Percentiles rank a stretch among this genome's conserved stretches.
Conservation (phyloP, 257 asterid species). For the Rhazya stricta region DNA sequence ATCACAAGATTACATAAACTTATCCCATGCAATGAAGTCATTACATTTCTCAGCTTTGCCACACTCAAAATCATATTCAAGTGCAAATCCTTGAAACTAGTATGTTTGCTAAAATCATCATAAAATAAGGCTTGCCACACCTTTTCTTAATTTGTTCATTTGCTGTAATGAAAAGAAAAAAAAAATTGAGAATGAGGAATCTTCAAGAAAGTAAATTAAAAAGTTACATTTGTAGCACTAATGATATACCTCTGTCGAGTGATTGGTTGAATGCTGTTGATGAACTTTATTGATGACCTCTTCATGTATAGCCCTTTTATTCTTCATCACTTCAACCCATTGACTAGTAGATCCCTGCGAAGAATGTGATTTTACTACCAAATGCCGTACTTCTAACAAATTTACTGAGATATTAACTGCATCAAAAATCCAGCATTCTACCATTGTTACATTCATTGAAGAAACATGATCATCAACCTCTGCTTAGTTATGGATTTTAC, state of each 20-base stretch:
- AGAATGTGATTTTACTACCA: neutral
- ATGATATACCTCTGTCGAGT: slow-evolving; percentile 43
- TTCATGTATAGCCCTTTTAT: slow-evolving; percentile 87
- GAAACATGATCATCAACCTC: neutral
- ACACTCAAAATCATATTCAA: neutral
- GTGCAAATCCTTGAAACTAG: neutral
- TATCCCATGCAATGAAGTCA: neutral
- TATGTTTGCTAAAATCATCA: neutral
- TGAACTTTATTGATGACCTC: slow-evolving; percentile 81
- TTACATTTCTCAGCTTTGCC: neutral
- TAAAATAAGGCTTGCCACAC: neutral
- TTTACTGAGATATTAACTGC: neutral
- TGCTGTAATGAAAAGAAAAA: neutral
- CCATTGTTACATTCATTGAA: neutral
- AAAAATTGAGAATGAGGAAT: neutral
- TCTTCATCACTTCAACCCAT: slow-evolving; percentile 85
- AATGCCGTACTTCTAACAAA: neutral
- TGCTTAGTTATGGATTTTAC: neutral
- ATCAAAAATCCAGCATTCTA: neutral
- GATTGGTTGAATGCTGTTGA: slow-evolving; percentile 46
- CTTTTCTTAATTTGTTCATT: neutral
- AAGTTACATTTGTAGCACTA: neutral
- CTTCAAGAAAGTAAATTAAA: neutral
- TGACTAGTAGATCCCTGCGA: slow-evolving; percentile 34
- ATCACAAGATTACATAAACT: neutral